These are phyloP conservation scores for Thuidium tamariscinum DNA, from an alignment of 225 moss, liverwort and hornwort species.

Conservation along the genomic window DNA sequence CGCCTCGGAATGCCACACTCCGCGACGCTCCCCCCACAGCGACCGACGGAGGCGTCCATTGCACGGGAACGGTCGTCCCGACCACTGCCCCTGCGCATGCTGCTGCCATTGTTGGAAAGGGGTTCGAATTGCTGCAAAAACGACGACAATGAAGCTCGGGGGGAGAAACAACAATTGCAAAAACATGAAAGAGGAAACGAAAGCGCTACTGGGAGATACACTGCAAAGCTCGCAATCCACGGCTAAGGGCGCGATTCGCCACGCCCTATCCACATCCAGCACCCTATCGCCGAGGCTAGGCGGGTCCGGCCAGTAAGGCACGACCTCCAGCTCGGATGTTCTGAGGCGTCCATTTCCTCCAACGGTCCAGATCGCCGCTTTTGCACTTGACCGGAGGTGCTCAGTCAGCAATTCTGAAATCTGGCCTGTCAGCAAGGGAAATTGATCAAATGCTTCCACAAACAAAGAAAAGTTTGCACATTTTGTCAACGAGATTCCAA, in stretches of 20 bases:
- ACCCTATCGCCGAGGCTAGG: not conserved
- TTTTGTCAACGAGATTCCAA: not conserved
- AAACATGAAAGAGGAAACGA: not conserved
- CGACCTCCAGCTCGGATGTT: not conserved
- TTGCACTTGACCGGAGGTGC: not conserved
- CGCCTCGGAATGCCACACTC: slow-evolving; percentile 19
- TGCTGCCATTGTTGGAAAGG: not conserved
- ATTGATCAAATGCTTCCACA: not conserved
- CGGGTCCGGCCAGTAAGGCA: not conserved
- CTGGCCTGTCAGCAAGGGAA: not conserved
- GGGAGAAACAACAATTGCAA: not conserved
- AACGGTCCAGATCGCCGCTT: not conserved
- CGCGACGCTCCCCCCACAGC: not conserved
- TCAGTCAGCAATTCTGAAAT: not conserved
- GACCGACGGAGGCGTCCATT: slow-evolving; percentile 3
- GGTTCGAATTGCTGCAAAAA: not conserved
- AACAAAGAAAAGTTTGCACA: not conserved
- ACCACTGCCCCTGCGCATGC: slow-evolving; percentile 14
- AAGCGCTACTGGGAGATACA: not conserved
- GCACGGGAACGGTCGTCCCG: slow-evolving; percentile 1
- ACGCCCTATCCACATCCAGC: slow-evolving; percentile 3
- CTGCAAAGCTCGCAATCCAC: not conserved
- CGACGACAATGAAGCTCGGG: not conserved
- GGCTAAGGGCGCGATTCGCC: not conserved
- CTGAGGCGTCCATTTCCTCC: not conserved